Evolutionary conservation across 2,329 filamentous ascomycete genomes (phyloP), one percentile per base, ranked within the genome.

Genomic region (Sporothrix phasma): DNA sequence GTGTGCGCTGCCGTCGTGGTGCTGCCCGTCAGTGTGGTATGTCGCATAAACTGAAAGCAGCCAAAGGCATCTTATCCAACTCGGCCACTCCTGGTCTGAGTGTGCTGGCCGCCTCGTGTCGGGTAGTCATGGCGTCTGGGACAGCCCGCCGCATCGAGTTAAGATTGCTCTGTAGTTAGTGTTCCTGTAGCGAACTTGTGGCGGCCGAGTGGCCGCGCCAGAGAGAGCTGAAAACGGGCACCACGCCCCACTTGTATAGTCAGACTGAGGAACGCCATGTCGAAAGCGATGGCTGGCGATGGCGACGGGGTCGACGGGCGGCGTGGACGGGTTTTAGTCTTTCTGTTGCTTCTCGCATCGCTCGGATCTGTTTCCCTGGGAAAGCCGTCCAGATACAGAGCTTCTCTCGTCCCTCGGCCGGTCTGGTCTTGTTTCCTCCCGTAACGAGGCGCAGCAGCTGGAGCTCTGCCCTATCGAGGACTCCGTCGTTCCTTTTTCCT

Each of bases 401-500:
- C 22, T 45, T 59, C 39, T 22, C n/a, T n/a, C n/a, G n/a, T n/a
- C n/a, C 15, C 10, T 54, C 24, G 39, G 49, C 15, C n/a, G 47
- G 19, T 47, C 31, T 37, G 22, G 60, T 58, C 24, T 26, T 45
- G n/a, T n/a, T n/a, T n/a, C 43, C 31, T 5, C 39, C 51, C 3
- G 24, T 47, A 59, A 63, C 62, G 62, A 64, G 54, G 54, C 62
- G 54, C 62, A 59, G 62, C 62, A 60, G 62, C 62, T 64, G 62
- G n/a, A 59, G 53, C 53, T 47, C 17, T 59, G n/a, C n/a, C n/a
- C n/a, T n/a, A n/a, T n/a, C n/a, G n/a, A n/a, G n/a, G n/a, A n/a
- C n/a, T n/a, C n/a, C n/a, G n/a, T n/a, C n/a, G n/a, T 26, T 5
- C 5, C 15, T 19, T 34, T 15, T 19, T 34, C 5, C 34, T 29